Evolutionary conservation across 2,329 filamentous ascomycete species (phyloP).

Genomic region (Myriosclerotinia scirpicola): DNA sequence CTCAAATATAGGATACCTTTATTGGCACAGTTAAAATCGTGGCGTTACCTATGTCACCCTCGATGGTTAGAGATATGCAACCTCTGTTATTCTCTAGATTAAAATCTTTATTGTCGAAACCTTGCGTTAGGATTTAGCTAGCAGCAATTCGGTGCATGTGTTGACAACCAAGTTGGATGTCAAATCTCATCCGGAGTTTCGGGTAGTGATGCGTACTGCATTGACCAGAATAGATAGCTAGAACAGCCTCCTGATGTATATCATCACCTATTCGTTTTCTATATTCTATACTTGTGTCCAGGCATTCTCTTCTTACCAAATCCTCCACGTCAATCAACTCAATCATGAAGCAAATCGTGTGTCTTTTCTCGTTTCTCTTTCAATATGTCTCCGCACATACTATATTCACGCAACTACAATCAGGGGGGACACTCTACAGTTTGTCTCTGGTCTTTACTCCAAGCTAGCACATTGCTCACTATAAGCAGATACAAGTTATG

Average conservation of each 20-base stretch:
- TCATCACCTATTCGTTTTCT: background rate
- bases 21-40: background rate
- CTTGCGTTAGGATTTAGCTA: background rate
- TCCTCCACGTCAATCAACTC: background rate
- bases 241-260: background rate
- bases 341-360: slow-evolving; percentile 19
- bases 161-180: background rate
- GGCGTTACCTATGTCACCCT: background rate
- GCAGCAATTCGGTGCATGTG: background rate
- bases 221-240: background rate
- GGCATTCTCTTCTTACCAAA: too few species aligned
- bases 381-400: slow-evolving; percentile 15
- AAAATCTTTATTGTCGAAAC: background rate
- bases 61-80: too few species aligned
- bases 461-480: background rate
- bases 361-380: slow-evolving; percentile 1
- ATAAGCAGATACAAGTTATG: slow-evolving; percentile 19
- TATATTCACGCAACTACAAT: slow-evolving; percentile 20
- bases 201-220: background rate
- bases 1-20: background rate
- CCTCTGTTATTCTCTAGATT: background rate
- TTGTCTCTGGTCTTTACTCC: background rate
- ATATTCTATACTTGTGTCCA: background rate
- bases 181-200: background rate
- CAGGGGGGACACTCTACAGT: slow-evolving; percentile 22